Evolutionary conservation across 2,329 filamentous ascomycete species (phyloP).

Genomic region (Verruconis gallopava): DNA sequence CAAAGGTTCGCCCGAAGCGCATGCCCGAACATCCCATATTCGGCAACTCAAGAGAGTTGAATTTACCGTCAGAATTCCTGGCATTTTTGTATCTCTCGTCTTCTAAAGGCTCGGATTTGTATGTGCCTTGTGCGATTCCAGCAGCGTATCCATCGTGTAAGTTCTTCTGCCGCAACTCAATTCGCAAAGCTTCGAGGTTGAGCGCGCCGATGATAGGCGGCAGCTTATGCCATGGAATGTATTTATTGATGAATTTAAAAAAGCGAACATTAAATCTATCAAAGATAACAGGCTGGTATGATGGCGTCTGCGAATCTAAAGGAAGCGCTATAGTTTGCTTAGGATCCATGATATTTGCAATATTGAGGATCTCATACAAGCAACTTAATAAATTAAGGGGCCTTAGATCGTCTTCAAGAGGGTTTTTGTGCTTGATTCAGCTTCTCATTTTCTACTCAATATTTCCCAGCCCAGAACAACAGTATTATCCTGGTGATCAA

Average conservation of each 20-base stretch:
- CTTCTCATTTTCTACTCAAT: no score
- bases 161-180: conserved; percentile 32
- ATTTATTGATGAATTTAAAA: conserved; percentile 27
- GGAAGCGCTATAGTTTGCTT: no score
- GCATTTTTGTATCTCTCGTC: conserved; percentile 23
- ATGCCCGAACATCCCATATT: conserved; percentile 34
- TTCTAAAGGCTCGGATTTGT: conserved; percentile 17
- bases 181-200: conserved; percentile 29
- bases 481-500: no score
- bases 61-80: conserved; percentile 32
- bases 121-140: conserved; percentile 24
- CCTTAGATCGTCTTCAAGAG: no score
- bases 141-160: conserved; percentile 32
- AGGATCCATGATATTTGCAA: no score
- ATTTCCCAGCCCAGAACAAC: no score
- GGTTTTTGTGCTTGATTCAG: no score
- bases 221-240: conserved; percentile 32
- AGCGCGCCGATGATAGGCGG: conserved; percentile 28
- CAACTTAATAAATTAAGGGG: no score
- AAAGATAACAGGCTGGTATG: background rate
- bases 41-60: conserved; percentile 29
- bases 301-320: no score
- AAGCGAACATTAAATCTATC: conserved; percentile 20
- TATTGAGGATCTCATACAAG: no score
- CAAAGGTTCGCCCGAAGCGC: conserved; percentile 34